Percentiles rank a stretch among this genome's conserved stretches.
These are phyloP conservation scores for Viola pubescens DNA, from an alignment of 441 rosid species.

Conservation along the genomic window DNA sequence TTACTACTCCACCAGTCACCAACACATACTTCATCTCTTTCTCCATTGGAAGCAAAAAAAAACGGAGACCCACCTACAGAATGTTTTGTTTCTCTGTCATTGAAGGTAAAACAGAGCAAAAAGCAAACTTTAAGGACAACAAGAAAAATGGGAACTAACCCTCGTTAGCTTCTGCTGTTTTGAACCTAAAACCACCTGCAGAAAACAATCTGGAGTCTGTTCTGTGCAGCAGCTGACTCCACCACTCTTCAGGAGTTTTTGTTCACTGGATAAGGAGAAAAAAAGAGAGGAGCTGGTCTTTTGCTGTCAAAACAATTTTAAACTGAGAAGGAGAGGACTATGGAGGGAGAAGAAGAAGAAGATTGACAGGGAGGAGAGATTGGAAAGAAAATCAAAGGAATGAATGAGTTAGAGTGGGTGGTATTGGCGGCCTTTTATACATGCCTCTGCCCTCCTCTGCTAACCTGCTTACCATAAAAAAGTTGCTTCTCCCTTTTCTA, in stretches of 20 bases:
- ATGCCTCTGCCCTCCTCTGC: background rate
- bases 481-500: no score
- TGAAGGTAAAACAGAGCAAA: background rate
- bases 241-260: no score
- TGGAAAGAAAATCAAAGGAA: background rate
- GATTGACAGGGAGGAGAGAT: background rate
- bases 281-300: background rate
- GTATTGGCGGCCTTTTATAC: slow-evolving; percentile 20
- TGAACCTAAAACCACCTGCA: slow-evolving; percentile 18
- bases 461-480: no score
- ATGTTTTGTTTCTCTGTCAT: background rate
- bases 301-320: background rate
- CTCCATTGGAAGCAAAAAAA: slow-evolving; percentile 9
- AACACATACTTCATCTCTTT: slow-evolving; percentile 59
- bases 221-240: no score
- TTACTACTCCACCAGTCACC: slow-evolving; percentile 91
- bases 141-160: background rate
- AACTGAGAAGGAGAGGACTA: background rate
- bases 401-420: slow-evolving; percentile 7
- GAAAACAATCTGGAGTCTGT: background rate
- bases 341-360: background rate
- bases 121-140: background rate
- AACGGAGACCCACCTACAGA: background rate
- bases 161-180: background rate
- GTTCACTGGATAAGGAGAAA: slow-evolving; percentile 1